Evolutionary conservation across 1,139 yeast genomes (phyloP).

Genomic region (Suhomyces yuchorum): DNA sequence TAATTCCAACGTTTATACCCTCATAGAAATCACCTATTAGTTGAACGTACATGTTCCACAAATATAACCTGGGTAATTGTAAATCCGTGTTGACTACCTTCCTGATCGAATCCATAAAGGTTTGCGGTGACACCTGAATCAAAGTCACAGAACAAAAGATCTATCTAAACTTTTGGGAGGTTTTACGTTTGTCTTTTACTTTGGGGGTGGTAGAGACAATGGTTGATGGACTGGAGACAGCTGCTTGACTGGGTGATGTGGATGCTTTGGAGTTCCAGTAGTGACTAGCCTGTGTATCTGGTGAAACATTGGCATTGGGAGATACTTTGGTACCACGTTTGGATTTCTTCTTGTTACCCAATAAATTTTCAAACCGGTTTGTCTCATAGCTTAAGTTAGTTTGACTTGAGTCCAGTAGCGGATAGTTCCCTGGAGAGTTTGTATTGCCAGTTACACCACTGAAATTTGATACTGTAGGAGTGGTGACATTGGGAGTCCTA

Average conservation of each 20-base stretch:
- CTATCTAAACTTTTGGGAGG: constrained; percentile 24
- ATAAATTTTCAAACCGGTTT: constrained; percentile 29
- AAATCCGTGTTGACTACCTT: no score
- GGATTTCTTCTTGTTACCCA: constrained; percentile 33
- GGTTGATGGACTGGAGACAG: constrained; percentile 5
- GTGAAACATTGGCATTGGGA: constrained; percentile 18
- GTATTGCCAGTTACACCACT: not conserved
- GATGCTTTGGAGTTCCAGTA: constrained; percentile 13
- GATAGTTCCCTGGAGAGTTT: constrained; percentile 15
- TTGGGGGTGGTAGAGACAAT: constrained; percentile 12
- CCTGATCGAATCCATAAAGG: no score
- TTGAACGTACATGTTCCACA: no score
- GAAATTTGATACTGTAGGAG: constrained; percentile 10
- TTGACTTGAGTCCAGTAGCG: constrained; percentile 12
- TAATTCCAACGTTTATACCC: no score
- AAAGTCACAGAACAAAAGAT: no score
- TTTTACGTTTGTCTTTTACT: constrained; percentile 21
- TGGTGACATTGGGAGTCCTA: constrained; percentile 13
- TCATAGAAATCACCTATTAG: no score
- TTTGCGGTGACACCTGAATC: no score
- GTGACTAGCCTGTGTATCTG: constrained; percentile 9
- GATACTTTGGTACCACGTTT: constrained; percentile 22
- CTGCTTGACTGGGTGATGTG: constrained; percentile 7
- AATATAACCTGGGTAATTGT: no score
- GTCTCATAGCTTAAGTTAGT: constrained; percentile 12